Evolutionary conservation across 352 stramenopile species (phyloP), one percentile per base, ranked within the genome.

Genomic region (Pythium phragmiticola): DNA sequence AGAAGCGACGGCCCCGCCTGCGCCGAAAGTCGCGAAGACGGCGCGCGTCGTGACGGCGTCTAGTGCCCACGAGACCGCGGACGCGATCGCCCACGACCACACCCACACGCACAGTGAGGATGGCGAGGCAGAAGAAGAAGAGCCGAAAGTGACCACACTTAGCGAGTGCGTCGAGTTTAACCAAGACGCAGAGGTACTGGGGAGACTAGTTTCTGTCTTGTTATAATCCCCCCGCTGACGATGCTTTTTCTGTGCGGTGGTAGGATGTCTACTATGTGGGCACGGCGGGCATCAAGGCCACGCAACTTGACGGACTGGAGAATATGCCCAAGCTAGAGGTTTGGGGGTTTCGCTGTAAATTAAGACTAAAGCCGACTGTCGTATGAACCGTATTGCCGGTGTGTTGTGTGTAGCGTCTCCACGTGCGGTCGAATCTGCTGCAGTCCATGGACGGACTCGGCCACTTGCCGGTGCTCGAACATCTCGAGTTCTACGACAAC

Each of bases 401-500:
- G 26, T 30, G 26, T 30, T 30, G 26, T 48, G 8, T 16, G 42
- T 33, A 86, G 67, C 73, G 76, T 11, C 67, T 94, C 42, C 83
- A 92, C 54, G 69, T 95, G n/a, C 82, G 86, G 7, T 95, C 86
- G 19, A 95, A 93, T 58, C 60, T 94, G 56, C 70, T 95, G 55
- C 67, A 60, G 48, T 95, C 90, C 23, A 94, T 97, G 79, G 74
- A 73, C 3, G 81, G 74, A 43, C 87, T 97, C 14, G 71, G 72
- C 12, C 54, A 73, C 7, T 59, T 97, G 12, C 52, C 74, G 42
- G 78, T 71, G 19, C 81, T 99, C 55, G 67, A 94, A 72, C 83
- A 98, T 21, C 75, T 99, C 28, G 97, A 99, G 77, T 77, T 99
- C 19, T 99, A 99, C 83, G 96, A 99, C 72, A 99, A 99, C 81